A percentile compares a stretch with the other conserved stretches of the same genome.
Evolutionary conservation across 2,329 filamentous ascomycete genomes (phyloP).

Genomic region (Colletotrichum ledebouriae): DNA sequence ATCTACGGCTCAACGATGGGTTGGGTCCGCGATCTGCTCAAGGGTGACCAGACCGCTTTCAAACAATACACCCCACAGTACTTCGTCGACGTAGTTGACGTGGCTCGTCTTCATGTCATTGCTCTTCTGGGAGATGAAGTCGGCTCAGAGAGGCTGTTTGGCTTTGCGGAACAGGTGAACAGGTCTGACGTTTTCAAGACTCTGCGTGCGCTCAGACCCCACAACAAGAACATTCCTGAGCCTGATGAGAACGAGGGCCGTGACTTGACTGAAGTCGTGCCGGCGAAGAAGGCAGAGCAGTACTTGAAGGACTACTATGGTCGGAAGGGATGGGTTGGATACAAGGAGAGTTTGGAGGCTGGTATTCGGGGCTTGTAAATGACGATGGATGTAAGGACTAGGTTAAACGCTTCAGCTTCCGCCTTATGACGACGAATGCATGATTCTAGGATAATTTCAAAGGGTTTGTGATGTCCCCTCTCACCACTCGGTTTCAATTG

Average conservation of each 20-base stretch:
- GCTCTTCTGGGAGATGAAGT: conserved; percentile 62
- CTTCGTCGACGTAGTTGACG: conserved; percentile 62
- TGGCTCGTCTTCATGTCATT: conserved; percentile 65
- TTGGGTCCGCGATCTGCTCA: conserved; percentile 25
- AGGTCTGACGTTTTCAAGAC: conserved; percentile 29
- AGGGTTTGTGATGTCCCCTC: too few relatives aligned
- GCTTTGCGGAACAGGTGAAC: conserved; percentile 54
- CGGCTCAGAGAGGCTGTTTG: conserved; percentile 65
- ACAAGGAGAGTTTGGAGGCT: conserved; percentile 35
- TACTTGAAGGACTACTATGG: conserved; percentile 38
- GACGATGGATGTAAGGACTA: not conserved
- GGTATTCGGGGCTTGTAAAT: conserved; percentile 39
- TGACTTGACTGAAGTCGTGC: conserved; percentile 36
- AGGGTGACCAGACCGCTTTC: conserved; percentile 22
- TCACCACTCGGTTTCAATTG: too few relatives aligned
- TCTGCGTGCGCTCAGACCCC: conserved; percentile 28
- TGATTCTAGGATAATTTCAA: too few relatives aligned
- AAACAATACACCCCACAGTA: conserved; percentile 46
- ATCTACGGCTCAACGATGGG: conserved; percentile 43
- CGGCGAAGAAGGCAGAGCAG: conserved; percentile 32
- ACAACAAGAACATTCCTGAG: conserved; percentile 39
- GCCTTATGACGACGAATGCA: too few relatives aligned
- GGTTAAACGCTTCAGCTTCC: too few relatives aligned
- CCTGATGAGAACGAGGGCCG: conserved; percentile 24
- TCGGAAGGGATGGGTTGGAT: conserved; percentile 23